A percentile compares a stretch with the other conserved stretches of the same genome.
Evolutionary conservation across 2,329 filamentous ascomycete genomes (phyloP).

Genomic region (Pyrenochaeta sp.): DNA sequence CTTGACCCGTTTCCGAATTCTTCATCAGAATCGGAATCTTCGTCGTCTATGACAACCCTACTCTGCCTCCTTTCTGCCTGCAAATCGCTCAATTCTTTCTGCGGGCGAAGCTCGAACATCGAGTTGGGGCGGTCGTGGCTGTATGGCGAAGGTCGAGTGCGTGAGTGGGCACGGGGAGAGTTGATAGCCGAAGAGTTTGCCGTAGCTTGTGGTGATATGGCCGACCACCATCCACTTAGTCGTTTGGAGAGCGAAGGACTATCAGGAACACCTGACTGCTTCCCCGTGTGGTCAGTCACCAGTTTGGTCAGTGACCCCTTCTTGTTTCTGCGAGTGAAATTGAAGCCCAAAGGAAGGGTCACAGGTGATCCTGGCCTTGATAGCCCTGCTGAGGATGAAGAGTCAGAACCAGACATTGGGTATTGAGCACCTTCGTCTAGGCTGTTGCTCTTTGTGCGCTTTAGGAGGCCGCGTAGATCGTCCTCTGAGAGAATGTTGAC

Average conservation of each 20-base stretch:
- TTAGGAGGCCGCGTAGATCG: conserved; percentile 54
- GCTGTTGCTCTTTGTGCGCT: conserved; percentile 33
- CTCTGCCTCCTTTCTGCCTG: conserved; percentile 34
- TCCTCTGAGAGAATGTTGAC: conserved; percentile 56
- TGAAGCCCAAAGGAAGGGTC: conserved; percentile 38
- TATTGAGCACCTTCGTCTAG: conserved; percentile 19
- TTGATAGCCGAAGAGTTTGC: conserved; percentile 11
- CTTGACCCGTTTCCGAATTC: not conserved
- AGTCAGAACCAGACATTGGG: conserved; percentile 39
- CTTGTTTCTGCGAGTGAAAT: conserved; percentile 30
- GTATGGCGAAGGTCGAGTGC: conserved; percentile 19
- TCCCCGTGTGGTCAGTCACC: not conserved
- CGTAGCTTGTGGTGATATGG: conserved; percentile 32
- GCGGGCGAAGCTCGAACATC: conserved; percentile 49
- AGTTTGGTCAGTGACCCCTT: conserved; percentile 20
- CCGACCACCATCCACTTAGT: conserved; percentile 49
- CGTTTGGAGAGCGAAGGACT: conserved; percentile 42
- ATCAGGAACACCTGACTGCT: conserved; percentile 25
- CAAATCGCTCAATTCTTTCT: conserved; percentile 30
- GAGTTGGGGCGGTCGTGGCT: conserved; percentile 39
- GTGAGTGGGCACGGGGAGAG: conserved; percentile 6
- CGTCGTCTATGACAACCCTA: conserved; percentile 55
- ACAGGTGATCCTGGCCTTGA: conserved; percentile 40
- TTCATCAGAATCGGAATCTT: conserved; percentile 21
- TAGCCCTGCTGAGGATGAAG: conserved; percentile 34